Evolutionary conservation across 768 basidiomycete species (phyloP).

Genomic region (Phylloporus arenicola): DNA sequence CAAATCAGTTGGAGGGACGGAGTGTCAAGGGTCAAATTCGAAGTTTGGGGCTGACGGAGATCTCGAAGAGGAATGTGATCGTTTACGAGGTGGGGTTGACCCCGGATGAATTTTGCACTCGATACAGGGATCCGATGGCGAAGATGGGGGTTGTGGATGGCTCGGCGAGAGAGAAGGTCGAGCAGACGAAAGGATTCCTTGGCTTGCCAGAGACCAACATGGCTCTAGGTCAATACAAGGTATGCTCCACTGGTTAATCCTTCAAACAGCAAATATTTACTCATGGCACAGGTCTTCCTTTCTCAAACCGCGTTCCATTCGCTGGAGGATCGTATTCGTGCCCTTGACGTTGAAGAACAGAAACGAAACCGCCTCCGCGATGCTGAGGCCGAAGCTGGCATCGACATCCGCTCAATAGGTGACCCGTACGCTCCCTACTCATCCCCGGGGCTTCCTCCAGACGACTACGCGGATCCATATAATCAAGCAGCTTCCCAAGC

Average conservation of each 20-base stretch:
- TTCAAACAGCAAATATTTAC: background rate
- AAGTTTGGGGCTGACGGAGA: constrained; percentile 71
- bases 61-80: constrained; percentile 59
- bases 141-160: constrained; percentile 56
- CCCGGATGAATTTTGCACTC: constrained; percentile 76
- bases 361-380: constrained; percentile 74
- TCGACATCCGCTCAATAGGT: constrained; percentile 46
- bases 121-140: constrained; percentile 69
- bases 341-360: constrained; percentile 80
- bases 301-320: constrained; percentile 80
- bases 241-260: constrained; percentile 20
- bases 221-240: constrained; percentile 80
- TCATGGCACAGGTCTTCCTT: constrained; percentile 69
- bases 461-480: constrained; percentile 50
- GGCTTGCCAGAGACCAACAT: constrained; percentile 64
- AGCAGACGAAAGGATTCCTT: constrained; percentile 52
- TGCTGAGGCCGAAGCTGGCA: constrained; percentile 66
- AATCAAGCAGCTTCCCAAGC: constrained; percentile 51
- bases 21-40: constrained; percentile 90
- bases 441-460: constrained; percentile 42
- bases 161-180: constrained; percentile 52
- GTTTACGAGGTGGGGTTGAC: constrained; percentile 84
- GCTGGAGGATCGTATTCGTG: constrained; percentile 82
- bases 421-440: constrained; percentile 81
- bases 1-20: constrained; percentile 89